Conservation (phyloP, 1,284 basidiomycete genomes). For the Ustilago bromivora region DNA sequence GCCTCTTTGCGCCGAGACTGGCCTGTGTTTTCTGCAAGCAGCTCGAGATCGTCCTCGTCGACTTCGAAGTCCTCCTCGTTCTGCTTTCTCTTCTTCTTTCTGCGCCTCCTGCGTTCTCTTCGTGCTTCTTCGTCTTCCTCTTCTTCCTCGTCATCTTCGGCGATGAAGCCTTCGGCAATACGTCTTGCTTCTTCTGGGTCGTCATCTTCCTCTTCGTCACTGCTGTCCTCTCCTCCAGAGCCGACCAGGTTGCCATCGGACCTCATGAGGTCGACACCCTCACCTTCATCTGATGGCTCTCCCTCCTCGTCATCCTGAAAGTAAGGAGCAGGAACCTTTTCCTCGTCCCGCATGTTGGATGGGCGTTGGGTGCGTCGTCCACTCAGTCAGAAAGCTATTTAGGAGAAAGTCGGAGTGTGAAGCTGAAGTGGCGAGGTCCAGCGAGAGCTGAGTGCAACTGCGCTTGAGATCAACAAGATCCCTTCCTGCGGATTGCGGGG, state of each 20-base stretch:
- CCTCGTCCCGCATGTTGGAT: constrained; percentile 42
- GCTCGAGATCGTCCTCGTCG: constrained; percentile 94
- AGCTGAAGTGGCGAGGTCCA: not conserved
- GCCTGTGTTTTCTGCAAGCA: constrained; percentile 94
- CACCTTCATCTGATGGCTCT: constrained; percentile 52
- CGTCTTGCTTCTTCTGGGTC: constrained; percentile 67
- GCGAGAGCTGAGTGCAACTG: not conserved
- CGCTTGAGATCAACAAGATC: constrained; percentile 6
- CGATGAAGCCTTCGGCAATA: constrained; percentile 68
- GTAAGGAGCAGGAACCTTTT: constrained; percentile 44
- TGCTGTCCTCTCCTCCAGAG: constrained; percentile 58
- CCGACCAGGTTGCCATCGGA: constrained; percentile 63
- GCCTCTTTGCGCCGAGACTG: constrained; percentile 69
- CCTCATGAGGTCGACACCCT: constrained; percentile 66
- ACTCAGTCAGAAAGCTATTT: not conserved
- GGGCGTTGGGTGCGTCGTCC: not conserved
- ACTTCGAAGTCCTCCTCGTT: constrained; percentile 76
- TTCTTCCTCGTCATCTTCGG: constrained; percentile 67
- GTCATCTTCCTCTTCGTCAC: constrained; percentile 67
- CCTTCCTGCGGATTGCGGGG: not conserved
- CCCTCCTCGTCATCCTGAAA: constrained; percentile 58
- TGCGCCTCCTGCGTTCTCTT: constrained; percentile 74
- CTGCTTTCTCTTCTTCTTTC: constrained; percentile 58
- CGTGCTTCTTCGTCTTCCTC: constrained; percentile 74
- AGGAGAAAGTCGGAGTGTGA: not conserved